Evolutionary conservation across 257 asterid genomes (phyloP).

Genomic region (Gentiana macrophylla): DNA sequence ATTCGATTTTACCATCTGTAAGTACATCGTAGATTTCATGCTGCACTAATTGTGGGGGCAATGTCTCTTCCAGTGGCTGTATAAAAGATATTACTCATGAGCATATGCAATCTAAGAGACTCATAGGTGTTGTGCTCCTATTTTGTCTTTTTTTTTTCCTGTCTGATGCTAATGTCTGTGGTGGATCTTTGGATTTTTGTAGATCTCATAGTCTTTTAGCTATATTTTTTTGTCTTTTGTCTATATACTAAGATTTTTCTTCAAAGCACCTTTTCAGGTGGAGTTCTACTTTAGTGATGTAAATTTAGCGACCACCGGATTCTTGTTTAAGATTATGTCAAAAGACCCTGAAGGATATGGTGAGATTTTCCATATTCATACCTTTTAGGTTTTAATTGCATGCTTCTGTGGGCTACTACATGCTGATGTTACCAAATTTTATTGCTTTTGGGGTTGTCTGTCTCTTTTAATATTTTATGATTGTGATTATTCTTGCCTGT

Average conservation of each 20-base stretch:
- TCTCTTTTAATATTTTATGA: background rate
- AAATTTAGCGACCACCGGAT: slow-evolving; percentile 91
- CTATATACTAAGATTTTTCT: no score
- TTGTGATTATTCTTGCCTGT: background rate
- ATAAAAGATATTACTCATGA: no score
- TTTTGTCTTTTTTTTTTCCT: no score
- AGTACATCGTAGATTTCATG: no score
- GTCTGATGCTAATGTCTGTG: no score
- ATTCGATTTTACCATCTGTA: no score
- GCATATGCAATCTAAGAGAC: no score
- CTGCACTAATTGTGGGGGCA: no score
- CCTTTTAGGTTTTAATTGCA: background rate
- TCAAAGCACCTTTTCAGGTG: slow-evolving; percentile 35
- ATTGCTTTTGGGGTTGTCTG: background rate
- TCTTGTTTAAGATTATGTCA: slow-evolving; percentile 52
- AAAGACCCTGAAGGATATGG: slow-evolving; percentile 90
- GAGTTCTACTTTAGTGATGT: slow-evolving; percentile 89
- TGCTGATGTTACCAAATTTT: background rate
- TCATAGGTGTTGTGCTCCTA: no score
- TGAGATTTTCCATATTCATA: slow-evolving; percentile 21
- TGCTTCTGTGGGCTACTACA: slow-evolving; percentile 3
- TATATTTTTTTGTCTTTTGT: background rate
- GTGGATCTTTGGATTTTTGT: no score
- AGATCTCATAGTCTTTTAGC: background rate
- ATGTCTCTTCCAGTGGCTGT: no score